These are phyloP conservation scores for Phalaenopsis equestris DNA, from an alignment of 106 monocot genomes.

Conservation along the genomic window DNA sequence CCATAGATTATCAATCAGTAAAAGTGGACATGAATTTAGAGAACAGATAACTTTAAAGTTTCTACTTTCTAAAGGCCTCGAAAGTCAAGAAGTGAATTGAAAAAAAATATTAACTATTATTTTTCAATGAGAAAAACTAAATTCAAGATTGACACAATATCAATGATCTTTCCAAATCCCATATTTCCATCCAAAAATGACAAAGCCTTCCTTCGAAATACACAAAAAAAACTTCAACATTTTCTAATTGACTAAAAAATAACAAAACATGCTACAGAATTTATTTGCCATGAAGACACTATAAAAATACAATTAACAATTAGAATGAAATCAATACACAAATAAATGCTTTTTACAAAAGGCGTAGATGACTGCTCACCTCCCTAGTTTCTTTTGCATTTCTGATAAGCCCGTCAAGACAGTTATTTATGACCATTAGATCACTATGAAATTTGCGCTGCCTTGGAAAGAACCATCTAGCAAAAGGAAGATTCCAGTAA, in stretches of 20 bases:
- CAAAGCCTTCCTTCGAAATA: neutral
- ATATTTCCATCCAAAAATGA: neutral
- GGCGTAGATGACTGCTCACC: slow-evolving; percentile 34
- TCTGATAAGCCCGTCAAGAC: slow-evolving; percentile 82
- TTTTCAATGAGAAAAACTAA: no score
- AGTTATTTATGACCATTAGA: slow-evolving; percentile 79
- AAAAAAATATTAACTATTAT: no score
- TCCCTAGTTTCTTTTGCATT: slow-evolving; percentile 92
- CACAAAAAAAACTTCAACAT: neutral
- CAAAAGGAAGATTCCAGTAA: slow-evolving; percentile 94
- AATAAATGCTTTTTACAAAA: neutral
- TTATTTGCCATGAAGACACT: neutral
- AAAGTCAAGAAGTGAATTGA: no score
- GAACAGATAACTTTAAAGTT: no score
- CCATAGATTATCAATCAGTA: no score
- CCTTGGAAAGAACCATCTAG: slow-evolving; percentile 91
- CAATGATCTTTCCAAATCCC: no score
- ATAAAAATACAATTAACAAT: neutral
- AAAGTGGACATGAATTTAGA: no score
- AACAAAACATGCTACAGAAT: neutral
- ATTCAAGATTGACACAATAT: no score
- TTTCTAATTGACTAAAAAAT: neutral
- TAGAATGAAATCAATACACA: neutral
- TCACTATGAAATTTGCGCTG: slow-evolving; percentile 84
- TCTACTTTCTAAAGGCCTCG: no score